Conservation (phyloP, 169 alveolate species). For the Cryptosporidium parvum region DNA sequence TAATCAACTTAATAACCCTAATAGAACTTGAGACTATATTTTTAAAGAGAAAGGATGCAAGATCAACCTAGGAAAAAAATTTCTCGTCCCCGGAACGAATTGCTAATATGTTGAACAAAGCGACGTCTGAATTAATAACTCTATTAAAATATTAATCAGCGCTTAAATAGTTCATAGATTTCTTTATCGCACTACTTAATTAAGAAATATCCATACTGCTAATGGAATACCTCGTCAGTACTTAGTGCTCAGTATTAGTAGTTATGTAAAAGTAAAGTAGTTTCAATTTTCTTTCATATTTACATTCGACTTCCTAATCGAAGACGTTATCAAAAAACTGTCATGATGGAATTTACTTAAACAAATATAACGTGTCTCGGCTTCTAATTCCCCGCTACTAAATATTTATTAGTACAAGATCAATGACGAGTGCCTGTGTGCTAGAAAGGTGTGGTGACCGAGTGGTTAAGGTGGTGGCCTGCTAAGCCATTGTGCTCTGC, state of each 20-base stretch:
- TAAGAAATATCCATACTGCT: slow-evolving; percentile 48
- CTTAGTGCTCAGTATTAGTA: slow-evolving; percentile 36
- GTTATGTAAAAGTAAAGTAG: neutral
- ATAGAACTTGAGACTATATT: neutral
- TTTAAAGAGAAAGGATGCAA: neutral
- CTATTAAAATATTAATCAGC: slow-evolving; percentile 31
- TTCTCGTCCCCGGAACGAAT: neutral
- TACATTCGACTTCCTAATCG: neutral
- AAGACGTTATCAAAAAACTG: neutral
- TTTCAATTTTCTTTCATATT: neutral
- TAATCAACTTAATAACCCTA: neutral
- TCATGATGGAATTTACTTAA: neutral
- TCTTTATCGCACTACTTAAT: slow-evolving; percentile 43
- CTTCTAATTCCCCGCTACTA: neutral
- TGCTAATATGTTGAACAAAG: slow-evolving; percentile 20
- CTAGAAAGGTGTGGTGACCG: slow-evolving; percentile 76
- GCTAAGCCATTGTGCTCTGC: slow-evolving; percentile 79
- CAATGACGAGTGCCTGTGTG: neutral
- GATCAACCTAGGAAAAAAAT: neutral
- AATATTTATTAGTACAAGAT: slow-evolving; percentile 2
- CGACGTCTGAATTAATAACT: slow-evolving; percentile 62
- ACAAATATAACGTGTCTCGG: neutral
- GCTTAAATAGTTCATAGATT: slow-evolving; percentile 50
- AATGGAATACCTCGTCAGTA: slow-evolving; percentile 68
- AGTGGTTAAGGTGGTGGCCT: slow-evolving; percentile 80